Conservation (phyloP, 1,284 basidiomycete genomes). For the Xerocomus amazonicus region DNA sequence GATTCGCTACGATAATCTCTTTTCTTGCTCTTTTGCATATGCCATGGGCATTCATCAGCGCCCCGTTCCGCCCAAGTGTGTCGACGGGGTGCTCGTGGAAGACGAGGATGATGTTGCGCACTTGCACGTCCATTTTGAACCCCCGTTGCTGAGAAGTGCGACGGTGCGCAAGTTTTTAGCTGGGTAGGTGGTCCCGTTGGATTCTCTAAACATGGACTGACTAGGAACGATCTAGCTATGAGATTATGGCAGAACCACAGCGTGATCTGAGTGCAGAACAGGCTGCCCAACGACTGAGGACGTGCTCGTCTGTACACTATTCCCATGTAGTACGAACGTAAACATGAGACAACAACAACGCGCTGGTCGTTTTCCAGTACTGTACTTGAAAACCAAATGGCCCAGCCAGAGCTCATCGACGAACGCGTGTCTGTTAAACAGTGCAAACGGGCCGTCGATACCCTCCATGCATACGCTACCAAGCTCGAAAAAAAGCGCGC, state of each 20-base stretch:
- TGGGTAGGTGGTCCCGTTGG: constrained; percentile 51
- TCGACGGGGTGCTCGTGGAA: constrained; percentile 24
- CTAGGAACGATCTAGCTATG: constrained; percentile 54
- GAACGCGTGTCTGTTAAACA: constrained; percentile 68
- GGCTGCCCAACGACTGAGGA: constrained; percentile 68
- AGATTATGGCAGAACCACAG: constrained; percentile 90
- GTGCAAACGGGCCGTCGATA: constrained; percentile 72
- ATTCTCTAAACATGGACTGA: constrained; percentile 1
- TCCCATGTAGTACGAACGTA: not conserved
- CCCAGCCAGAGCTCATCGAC: constrained; percentile 55
- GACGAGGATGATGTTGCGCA: constrained; percentile 65
- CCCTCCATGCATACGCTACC: constrained; percentile 66
- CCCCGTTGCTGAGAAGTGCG: constrained; percentile 81
- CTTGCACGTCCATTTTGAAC: constrained; percentile 87
- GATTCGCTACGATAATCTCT: constrained; percentile 82
- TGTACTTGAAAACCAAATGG: constrained; percentile 33
- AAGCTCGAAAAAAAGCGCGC: constrained; percentile 64
- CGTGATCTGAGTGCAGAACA: constrained; percentile 90
- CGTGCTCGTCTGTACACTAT: constrained; percentile 51
- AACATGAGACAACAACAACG: constrained; percentile 29
- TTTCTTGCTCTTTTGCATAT: constrained; percentile 87
- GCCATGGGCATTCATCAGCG: constrained; percentile 95
- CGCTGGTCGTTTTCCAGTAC: not conserved
- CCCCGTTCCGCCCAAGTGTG: constrained; percentile 48
- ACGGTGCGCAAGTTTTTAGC: constrained; percentile 89